Evolutionary conservation across 257 asterid genomes (phyloP), one percentile per base, ranked within the genome.

Genomic region (Fraxinus anomala): DNA sequence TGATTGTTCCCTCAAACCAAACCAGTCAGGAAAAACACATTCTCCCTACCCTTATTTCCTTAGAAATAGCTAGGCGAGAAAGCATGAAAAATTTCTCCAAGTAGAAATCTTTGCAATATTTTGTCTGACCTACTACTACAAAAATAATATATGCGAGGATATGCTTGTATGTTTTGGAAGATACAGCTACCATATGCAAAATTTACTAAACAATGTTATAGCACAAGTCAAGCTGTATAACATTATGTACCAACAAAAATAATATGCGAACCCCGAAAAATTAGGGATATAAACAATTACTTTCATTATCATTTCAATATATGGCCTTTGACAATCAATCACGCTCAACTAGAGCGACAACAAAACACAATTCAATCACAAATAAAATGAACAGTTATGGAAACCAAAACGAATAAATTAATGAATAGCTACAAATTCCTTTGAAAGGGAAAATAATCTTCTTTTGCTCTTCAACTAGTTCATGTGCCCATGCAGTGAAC

Each of bases 381-480:
- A 79, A 83, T 82, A 80, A 73, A 87, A 89, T 82, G 63, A 85
- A 86, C 49, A 73, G 87, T 82, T 75, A 78, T 59, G 54, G 69
- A 84, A 81, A 74, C 51, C 76, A 75, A 76, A 54, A 75, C 26
- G 81, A 79, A 76, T 74, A 74, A 84, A 83, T 80, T 79, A 80
- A 88, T 78, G 90, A 92, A 89, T 88, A 75, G 84, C 91, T 86
- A 88, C 93, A 90, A 81, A 83, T 86, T 80, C 83, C 75, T 83
- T 74, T 73, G 66, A 85, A 80, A 12, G 34, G 56, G 88, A 83
- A 82, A 79, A 83, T 69, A 74, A 78, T 79, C 79, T 82, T 82
- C 86, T 74, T 81, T 82, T 83, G 87, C 84, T 76, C 68, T 79
- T 33, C 59, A 66, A 72, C 78, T 61, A 33, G 78, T 82, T 74